Conservation (phyloP, 768 basidiomycete genomes). For the Hirschioporus abietinus region DNA sequence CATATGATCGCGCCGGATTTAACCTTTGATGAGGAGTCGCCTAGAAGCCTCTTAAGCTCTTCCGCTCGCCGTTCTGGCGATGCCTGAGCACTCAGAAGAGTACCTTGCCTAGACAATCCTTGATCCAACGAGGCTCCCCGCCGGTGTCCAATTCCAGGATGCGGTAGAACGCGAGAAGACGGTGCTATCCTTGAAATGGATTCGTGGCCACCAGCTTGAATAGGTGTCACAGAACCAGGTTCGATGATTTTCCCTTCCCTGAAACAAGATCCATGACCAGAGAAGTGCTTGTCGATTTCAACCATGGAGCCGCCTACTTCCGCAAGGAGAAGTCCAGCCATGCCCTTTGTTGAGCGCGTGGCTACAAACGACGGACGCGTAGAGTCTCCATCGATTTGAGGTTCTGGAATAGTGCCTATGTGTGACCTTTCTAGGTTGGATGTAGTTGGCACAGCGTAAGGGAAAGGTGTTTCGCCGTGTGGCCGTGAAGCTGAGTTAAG, state of each 20-base stretch:
- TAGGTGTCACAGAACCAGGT: slow-evolving; percentile 26
- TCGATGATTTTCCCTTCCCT: slow-evolving; percentile 36
- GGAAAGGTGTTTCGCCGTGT: background rate
- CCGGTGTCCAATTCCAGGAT: slow-evolving; percentile 14
- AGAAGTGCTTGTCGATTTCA: slow-evolving; percentile 31
- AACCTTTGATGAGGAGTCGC: slow-evolving; percentile 52
- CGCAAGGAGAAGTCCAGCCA: slow-evolving; percentile 43
- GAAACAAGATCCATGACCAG: slow-evolving; percentile 31
- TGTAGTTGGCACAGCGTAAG: background rate
- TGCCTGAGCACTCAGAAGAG: slow-evolving; percentile 47
- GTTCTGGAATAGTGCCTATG: background rate
- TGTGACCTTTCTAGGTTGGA: background rate
- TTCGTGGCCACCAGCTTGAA: background rate
- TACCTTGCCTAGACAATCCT: slow-evolving; percentile 32
- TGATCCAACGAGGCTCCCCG: slow-evolving; percentile 6
- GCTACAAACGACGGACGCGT: background rate
- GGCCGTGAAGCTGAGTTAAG: background rate
- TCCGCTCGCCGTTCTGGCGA: slow-evolving; percentile 44
- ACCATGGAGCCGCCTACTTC: slow-evolving; percentile 45
- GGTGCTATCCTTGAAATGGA: background rate
- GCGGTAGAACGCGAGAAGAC: background rate
- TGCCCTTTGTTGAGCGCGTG: slow-evolving; percentile 24
- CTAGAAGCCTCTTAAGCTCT: slow-evolving; percentile 59
- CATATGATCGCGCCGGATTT: slow-evolving; percentile 46
- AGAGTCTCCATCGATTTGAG: background rate